Evolutionary conservation across 169 alveolate species (phyloP).

Genomic region (Plasmodium gonderi): DNA sequence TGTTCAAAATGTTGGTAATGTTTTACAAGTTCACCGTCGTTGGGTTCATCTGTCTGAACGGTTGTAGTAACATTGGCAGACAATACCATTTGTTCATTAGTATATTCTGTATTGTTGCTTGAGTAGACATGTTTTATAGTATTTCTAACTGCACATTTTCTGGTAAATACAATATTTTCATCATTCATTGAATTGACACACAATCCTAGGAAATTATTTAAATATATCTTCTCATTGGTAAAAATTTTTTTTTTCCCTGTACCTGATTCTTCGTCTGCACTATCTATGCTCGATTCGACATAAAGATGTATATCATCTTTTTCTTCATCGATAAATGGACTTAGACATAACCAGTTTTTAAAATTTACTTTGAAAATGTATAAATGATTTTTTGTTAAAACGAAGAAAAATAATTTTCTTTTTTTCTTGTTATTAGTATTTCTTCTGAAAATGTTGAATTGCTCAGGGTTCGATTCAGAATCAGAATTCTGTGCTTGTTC

Average conservation of each 20-base stretch:
- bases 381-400: conserved; percentile 70
- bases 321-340: conserved; percentile 72
- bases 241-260: neutral
- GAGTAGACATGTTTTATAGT: conserved; percentile 14
- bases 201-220: conserved; percentile 60
- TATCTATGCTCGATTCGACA: conserved; percentile 51
- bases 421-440: neutral
- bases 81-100: conserved; percentile 41
- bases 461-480: conserved; percentile 25
- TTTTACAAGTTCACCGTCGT: neutral
- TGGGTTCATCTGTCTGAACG: neutral
- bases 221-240: conserved; percentile 47
- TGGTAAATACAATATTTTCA: conserved; percentile 25
- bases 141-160: conserved; percentile 68
- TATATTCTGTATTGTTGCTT: conserved; percentile 29
- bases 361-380: conserved; percentile 47
- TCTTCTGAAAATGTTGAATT: conserved; percentile 48
- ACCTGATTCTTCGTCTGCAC: conserved; percentile 12
- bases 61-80: conserved; percentile 12
- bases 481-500: neutral
- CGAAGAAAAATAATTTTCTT: conserved; percentile 42
- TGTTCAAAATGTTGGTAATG: neutral
- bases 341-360: conserved; percentile 67
- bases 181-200: neutral
- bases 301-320: conserved; percentile 59